A percentile compares a stretch with the other conserved stretches of the same genome.
phyloP scores from a whole-genome alignment of 257 asterid genomes.

The Jacaranda copaia region DNA sequence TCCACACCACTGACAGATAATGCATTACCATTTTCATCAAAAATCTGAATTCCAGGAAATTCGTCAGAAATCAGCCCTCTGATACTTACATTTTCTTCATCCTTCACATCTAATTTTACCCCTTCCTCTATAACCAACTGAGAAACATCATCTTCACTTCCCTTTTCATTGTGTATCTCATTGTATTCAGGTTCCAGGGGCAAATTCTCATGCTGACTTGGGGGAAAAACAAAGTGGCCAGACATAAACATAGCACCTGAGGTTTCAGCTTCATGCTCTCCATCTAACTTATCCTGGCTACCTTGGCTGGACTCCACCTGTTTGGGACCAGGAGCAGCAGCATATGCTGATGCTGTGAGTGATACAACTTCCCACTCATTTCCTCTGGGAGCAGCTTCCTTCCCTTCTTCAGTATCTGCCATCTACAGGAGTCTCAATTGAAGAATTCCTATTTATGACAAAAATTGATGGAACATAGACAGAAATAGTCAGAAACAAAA shows the following conservation, averaged over 20 bases:
- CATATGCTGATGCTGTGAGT: constrained; percentile 72
- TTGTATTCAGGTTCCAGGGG: constrained; percentile 47
- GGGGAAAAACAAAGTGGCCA: constrained; percentile 72
- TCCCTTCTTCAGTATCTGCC: constrained; percentile 53
- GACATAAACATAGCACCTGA: constrained; percentile 70
- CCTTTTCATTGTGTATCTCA: constrained; percentile 42
- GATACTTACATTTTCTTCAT: constrained; percentile 36
- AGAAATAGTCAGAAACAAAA: not conserved
- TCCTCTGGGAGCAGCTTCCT: constrained; percentile 59
- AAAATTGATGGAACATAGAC: not conserved
- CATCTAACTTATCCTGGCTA: constrained; percentile 35
- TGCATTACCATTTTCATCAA: constrained; percentile 45
- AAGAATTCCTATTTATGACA: constrained; percentile 22
- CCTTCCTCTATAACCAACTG: constrained; percentile 42
- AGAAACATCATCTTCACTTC: constrained; percentile 34
- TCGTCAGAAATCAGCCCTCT: constrained; percentile 40
- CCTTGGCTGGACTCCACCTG: constrained; percentile 45
- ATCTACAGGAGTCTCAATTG: constrained; percentile 34
- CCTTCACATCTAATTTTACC: constrained; percentile 35
- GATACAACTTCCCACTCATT: constrained; percentile 82
- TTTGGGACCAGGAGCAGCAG: constrained; percentile 63
- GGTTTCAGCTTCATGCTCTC: constrained; percentile 53
- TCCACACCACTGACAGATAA: constrained; percentile 40
- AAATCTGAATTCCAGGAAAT: constrained; percentile 42
- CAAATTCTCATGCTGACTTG: constrained; percentile 62